Evolutionary conservation across 192 early-diverging fungal species (phyloP).

Genomic region (Entophlyctis luteolus): DNA sequence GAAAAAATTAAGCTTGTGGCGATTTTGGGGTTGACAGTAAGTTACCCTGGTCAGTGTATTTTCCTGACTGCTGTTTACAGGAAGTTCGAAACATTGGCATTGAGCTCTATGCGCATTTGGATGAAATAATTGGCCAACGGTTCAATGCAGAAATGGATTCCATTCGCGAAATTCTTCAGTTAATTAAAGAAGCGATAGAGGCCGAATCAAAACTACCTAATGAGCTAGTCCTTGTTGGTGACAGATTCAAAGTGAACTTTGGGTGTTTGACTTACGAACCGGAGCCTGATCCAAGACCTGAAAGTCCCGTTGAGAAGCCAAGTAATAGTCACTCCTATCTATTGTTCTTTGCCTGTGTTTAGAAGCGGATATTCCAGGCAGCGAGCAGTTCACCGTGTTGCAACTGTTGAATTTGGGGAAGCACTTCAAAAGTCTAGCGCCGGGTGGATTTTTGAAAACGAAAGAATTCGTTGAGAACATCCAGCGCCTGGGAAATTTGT

Average conservation of each 20-base stretch:
- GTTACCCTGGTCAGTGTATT: not conserved
- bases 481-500: conserved; percentile 27
- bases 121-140: conserved; percentile 51
- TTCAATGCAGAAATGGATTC: conserved; percentile 59
- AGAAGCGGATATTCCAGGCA: conserved; percentile 23
- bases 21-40: not conserved
- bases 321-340: conserved; percentile 24
- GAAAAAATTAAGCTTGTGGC: conserved; percentile 40
- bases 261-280: conserved; percentile 46
- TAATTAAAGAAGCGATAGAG: conserved; percentile 63
- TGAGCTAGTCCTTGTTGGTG: conserved; percentile 46
- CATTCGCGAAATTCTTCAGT: conserved; percentile 44
- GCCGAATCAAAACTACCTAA: conserved; percentile 51
- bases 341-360: not conserved
- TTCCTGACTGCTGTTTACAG: conserved; percentile 12
- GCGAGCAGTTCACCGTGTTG: conserved; percentile 51
- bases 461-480: conserved; percentile 50
- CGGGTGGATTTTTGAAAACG: conserved; percentile 29
- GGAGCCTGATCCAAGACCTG: conserved; percentile 52
- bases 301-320: conserved; percentile 50
- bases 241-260: conserved; percentile 55
- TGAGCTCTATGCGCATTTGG: conserved; percentile 51
- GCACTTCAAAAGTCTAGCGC: conserved; percentile 39
- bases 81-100: conserved; percentile 50
- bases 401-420: conserved; percentile 43